Evolutionary conservation across 2,329 filamentous ascomycete genomes (phyloP), one percentile per base, ranked within the genome.

Genomic region (Emydomyces testavorans): DNA sequence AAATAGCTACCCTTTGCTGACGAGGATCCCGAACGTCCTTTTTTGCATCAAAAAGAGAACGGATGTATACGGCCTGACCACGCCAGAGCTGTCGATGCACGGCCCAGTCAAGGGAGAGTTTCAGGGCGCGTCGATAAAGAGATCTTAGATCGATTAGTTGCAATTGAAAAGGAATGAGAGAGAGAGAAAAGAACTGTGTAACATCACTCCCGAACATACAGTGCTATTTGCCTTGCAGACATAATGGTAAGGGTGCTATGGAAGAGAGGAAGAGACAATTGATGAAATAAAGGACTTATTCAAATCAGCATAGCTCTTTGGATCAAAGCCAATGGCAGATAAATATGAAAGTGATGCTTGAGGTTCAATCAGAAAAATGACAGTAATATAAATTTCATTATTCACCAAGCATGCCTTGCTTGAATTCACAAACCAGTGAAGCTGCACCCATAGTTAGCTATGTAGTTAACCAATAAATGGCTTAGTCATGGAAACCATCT

Each of bases 11-110:
- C 70, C 82, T 82, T 70, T 90, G 84, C 69, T 89, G 84, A 67
- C 87, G 79, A 29, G 86, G 85, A 62, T 95, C 86, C 50, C 77
- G 79, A 52, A 96, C 74, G 63, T 87, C 74, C 64, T 80, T 85
- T 68, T 98, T 96, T 50, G 87, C 87, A 66, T 98, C 92, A 64
- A 96, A 98, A 11, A 96, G 76, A 31, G 84, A 88, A 59, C 92
- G 83, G 60, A 98, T 94, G 67, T 98, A 96, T 54, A 96, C 73
- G 26, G 92, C 92, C 69, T 96, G 92, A 53, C 90, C 89, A 59
- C 92, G 83, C 90, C 92, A 98, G 52, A 95, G 71, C 60, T 90
- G 80, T 57, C 92, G 79, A 65, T 95, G 85, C 54, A 96, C 88
- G 50, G 87, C 80, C 92, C 92, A 98, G 72, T 95, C 88, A 56